Evolutionary conservation across 345 rosid species (phyloP), one percentile per base, ranked within the genome.

Genomic region (Eucalyptus camaldulensis): DNA sequence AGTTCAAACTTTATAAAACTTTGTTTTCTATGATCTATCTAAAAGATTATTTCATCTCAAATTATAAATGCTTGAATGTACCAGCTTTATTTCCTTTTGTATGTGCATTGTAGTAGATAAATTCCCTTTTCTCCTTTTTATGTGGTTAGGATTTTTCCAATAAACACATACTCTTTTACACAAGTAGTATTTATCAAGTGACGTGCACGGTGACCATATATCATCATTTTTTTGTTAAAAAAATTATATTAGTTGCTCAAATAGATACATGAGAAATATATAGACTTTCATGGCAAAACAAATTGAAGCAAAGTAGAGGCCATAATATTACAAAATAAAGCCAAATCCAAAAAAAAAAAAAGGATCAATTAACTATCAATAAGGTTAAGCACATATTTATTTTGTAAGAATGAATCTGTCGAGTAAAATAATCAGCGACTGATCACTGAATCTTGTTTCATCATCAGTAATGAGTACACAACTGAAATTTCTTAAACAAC

Each of bases 311-410:
- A 53, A 19, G 58, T 53, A 53, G 58, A 53, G 58, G 24, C 1
- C 1, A 53, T 24, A 53, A 19, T 53, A 53, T 53, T 53, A 53
- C 2, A 19, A 53, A 53, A 53, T 19, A 53, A 53, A 53, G 58
- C 58, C 24, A 53, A 53, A 53, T 53, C 56, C 56, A 53, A 53
- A 19, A 53, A 53, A 53, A 51, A 49, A 5, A 47, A 47, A 47
- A 19, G 24, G 8, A 53, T 53, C 58, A 53, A 8, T 0, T 53
- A 0, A 53, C 58, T 53, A 19, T 53, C 1, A 0, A 0, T 53
- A 53, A 25, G 58, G 5, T 53, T 53, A 53, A 53, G 58, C 2
- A 53, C 58, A 19, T 53, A 53, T 19, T 53, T 0, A 53, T 53
- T 19, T 0, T 0, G 1, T 53, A 53, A 53, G 58, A 53, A 53